A percentile compares a stretch with the other conserved stretches of the same genome.
Evolutionary conservation across 208 protist species (phyloP).

Genomic region (Trypanosomatidae sp.): DNA sequence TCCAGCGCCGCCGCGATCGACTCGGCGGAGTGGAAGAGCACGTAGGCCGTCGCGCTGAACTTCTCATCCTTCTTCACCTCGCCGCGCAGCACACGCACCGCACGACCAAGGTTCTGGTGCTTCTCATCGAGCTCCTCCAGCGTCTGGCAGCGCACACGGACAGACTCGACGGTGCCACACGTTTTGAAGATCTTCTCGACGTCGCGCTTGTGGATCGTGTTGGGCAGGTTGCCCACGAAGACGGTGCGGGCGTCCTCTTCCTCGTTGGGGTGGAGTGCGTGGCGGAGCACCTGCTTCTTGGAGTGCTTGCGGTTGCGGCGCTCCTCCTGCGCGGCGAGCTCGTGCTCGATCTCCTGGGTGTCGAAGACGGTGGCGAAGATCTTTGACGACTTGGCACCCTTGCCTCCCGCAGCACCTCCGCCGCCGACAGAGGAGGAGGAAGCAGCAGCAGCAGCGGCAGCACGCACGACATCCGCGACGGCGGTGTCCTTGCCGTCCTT

Average conservation of each 20-base stretch:
- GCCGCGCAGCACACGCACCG: slow-evolving; percentile 81
- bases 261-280: slow-evolving; percentile 78
- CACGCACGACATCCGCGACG: slow-evolving; percentile 18
- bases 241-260: slow-evolving; percentile 85
- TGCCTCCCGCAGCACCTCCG: neutral
- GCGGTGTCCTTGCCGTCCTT: neutral
- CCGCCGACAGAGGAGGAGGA: slow-evolving; percentile 2
- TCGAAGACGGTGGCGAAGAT: slow-evolving; percentile 58
- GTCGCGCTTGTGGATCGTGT: slow-evolving; percentile 67
- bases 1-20: slow-evolving; percentile 40
- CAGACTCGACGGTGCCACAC: slow-evolving; percentile 72
- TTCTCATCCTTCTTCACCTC: slow-evolving; percentile 83
- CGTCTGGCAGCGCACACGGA: slow-evolving; percentile 79
- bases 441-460: slow-evolving; percentile 3
- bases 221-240: slow-evolving; percentile 90
- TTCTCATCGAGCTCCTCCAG: slow-evolving; percentile 43
- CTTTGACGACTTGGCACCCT: slow-evolving; percentile 1
- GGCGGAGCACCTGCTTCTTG: slow-evolving; percentile 68
- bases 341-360: slow-evolving; percentile 34
- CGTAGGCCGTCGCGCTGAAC: slow-evolving; percentile 83
- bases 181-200: slow-evolving; percentile 81
- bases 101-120: slow-evolving; percentile 65
- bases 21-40: slow-evolving; percentile 60
- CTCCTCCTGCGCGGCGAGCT: slow-evolving; percentile 27
- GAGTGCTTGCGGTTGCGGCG: slow-evolving; percentile 35